phyloP scores from a whole-genome alignment of 106 monocot species.

The Gastrodia elata region DNA sequence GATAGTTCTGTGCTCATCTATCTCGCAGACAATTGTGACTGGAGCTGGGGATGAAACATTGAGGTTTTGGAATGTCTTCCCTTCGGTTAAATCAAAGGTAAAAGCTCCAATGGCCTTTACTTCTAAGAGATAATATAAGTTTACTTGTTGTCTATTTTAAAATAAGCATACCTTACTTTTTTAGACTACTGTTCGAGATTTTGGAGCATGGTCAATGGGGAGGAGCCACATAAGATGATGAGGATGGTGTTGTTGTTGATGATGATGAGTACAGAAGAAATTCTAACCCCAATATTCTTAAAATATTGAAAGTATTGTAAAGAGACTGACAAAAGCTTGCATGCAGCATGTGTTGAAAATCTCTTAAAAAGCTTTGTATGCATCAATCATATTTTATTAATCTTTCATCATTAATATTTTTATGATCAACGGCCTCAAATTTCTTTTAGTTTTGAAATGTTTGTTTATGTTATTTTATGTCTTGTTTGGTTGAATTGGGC shows the following conservation, averaged over 20 bases:
- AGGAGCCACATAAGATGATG: constrained; percentile 50
- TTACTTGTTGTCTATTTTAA: background rate
- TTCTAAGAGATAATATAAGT: background rate
- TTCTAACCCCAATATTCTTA: background rate
- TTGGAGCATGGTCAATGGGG: constrained; percentile 48
- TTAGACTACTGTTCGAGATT: constrained; percentile 37
- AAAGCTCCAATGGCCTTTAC: background rate
- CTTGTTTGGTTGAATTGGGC: too few species aligned
- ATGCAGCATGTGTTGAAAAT: too few species aligned
- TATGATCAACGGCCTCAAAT: too few species aligned
- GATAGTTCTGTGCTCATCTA: background rate
- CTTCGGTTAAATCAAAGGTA: constrained; percentile 62
- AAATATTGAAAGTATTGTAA: background rate
- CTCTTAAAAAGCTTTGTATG: too few species aligned
- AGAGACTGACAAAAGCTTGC: background rate
- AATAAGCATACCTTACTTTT: constrained; percentile 4
- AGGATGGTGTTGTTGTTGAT: too few species aligned
- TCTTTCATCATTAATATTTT: too few species aligned
- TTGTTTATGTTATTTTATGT: too few species aligned
- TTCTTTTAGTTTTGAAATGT: too few species aligned
- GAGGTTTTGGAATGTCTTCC: constrained; percentile 93
- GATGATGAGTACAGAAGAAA: background rate
- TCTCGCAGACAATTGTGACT: constrained; percentile 76
- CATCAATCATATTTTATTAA: too few species aligned
- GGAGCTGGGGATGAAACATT: constrained; percentile 96